Conservation (phyloP, 2,329 filamentous ascomycete species). For the Talaromyces amestolkiae region DNA sequence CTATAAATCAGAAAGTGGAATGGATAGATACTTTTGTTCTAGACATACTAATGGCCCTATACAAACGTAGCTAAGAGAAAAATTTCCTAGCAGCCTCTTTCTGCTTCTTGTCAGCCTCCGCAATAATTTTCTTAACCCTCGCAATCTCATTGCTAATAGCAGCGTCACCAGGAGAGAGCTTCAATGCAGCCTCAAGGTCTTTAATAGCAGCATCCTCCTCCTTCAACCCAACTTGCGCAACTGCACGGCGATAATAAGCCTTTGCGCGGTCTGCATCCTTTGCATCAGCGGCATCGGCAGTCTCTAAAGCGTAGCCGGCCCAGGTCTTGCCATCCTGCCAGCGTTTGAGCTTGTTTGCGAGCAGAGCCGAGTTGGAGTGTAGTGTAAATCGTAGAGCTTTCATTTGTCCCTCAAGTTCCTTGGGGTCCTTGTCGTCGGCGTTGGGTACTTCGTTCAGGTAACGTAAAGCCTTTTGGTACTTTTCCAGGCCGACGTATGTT, state of each 20-base stretch:
- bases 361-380: conserved; percentile 82
- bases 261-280: conserved; percentile 80
- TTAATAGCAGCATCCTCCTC: conserved; percentile 78
- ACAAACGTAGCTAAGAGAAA: conserved; percentile 52
- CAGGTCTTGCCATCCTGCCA: conserved; percentile 69
- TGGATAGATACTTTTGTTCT: conserved; percentile 1
- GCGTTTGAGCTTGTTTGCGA: conserved; percentile 74
- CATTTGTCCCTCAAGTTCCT: conserved; percentile 65
- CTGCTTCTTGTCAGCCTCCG: conserved; percentile 77
- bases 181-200: conserved; percentile 72
- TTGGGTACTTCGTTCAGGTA: conserved; percentile 85
- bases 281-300: conserved; percentile 57
- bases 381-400: conserved; percentile 76
- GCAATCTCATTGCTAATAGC: conserved; percentile 73
- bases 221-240: conserved; percentile 72
- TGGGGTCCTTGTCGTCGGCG: conserved; percentile 64
- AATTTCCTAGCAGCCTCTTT: conserved; percentile 92
- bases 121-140: conserved; percentile 72
- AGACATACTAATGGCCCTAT: not conserved
- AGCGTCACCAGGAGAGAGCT: conserved; percentile 70
- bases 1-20: not conserved
- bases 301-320: conserved; percentile 69
- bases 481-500: conserved; percentile 68
- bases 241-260: conserved; percentile 77
- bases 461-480: conserved; percentile 90